Evolutionary conservation across 2,329 filamentous ascomycete genomes (phyloP).

Genomic region (Harringtonia lauricola): DNA sequence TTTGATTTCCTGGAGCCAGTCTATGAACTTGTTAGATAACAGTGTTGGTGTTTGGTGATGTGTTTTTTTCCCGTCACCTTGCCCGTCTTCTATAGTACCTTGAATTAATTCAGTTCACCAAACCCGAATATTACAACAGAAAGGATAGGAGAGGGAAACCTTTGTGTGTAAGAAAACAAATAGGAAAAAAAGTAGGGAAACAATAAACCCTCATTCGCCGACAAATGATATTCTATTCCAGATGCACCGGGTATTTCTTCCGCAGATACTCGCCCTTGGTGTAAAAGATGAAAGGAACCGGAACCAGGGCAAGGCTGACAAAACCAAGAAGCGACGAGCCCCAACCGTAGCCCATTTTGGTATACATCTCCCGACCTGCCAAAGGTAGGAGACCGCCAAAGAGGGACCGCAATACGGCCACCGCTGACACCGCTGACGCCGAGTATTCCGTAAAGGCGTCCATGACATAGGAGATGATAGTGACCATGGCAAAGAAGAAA

Average conservation of each 20-base stretch:
- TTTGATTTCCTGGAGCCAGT: no score
- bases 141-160: background rate
- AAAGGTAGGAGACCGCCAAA: conserved; percentile 50
- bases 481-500: conserved; percentile 34
- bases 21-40: no score
- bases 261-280: background rate
- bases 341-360: conserved; percentile 14
- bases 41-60: no score
- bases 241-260: background rate
- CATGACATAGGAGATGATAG: conserved; percentile 40
- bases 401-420: conserved; percentile 45
- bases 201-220: background rate
- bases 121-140: no score
- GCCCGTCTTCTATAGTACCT: no score
- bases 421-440: conserved; percentile 53
- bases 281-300: background rate
- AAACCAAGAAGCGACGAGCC: background rate
- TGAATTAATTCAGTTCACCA: no score
- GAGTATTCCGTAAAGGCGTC: conserved; percentile 45
- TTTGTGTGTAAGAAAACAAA: background rate
- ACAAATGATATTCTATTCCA: background rate
- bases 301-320: background rate
- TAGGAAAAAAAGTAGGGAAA: background rate
- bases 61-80: no score
- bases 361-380: conserved; percentile 48